A percentile compares a stretch with the other conserved stretches of the same genome.
phyloP scores from a whole-genome alignment of 2,329 filamentous ascomycete genomes.

The Diaporthe eres region DNA sequence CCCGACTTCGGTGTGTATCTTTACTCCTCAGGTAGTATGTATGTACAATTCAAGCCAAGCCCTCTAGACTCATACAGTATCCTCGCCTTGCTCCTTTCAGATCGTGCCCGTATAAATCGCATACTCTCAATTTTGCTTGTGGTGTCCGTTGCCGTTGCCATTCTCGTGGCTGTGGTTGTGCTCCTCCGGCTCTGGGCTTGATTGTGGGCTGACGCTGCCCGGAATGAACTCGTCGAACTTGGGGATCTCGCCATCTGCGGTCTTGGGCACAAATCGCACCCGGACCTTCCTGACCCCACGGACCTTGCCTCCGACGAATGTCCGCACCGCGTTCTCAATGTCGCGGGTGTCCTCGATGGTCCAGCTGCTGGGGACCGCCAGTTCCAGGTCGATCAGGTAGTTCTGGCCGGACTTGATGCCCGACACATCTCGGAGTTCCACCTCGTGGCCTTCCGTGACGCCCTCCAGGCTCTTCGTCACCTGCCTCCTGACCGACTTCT shows the following conservation, averaged over 20 bases:
- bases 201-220: constrained; percentile 70
- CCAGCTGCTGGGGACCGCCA: constrained; percentile 84
- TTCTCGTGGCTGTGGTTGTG: constrained; percentile 59
- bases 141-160: constrained; percentile 50
- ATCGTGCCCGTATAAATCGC: neutral
- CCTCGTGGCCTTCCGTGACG: constrained; percentile 67
- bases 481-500: constrained; percentile 77
- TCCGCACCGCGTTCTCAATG: constrained; percentile 82
- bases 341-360: constrained; percentile 78
- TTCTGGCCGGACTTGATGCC: constrained; percentile 98
- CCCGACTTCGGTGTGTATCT: constrained; percentile 34
- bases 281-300: constrained; percentile 87
- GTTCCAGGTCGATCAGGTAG: constrained; percentile 90
- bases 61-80: constrained; percentile 7
- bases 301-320: constrained; percentile 80
- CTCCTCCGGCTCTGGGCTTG: constrained; percentile 73
- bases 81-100: neutral
- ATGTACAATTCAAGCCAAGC: constrained; percentile 23
- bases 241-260: constrained; percentile 67
- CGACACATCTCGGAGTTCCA: constrained; percentile 83
- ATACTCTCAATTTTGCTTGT: constrained; percentile 29
- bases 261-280: constrained; percentile 84
- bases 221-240: constrained; percentile 84
- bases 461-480: constrained; percentile 70
- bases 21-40: constrained; percentile 23